Evolutionary conservation across 164 flowering plant genomes (phyloP), one percentile per base, ranked within the genome.

Genomic region (Sedum album): DNA sequence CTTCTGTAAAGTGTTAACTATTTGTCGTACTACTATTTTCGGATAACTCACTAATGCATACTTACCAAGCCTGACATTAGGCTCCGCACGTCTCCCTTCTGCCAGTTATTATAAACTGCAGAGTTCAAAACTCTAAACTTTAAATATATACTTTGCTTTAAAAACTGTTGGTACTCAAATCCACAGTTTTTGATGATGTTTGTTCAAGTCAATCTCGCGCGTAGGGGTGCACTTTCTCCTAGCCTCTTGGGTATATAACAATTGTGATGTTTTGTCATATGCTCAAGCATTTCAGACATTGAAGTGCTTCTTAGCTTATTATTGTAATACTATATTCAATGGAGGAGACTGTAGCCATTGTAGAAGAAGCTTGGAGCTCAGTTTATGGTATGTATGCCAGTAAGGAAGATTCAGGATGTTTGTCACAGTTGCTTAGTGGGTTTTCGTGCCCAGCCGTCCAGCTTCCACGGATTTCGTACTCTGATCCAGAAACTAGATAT

Each of bases 211-310:
- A 53, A 21, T 53, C 60, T 21, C 13, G 7, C 48, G 57, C 25
- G 6, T 21, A 49, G 26, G 5, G 15, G 35, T 57, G 33, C 20
- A 57, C 62, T 57, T 57, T 28, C 62, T 57, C 62, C 62, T 1
- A 28, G 33, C 33, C 18, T 57, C 15, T 28, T 57, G 62, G 62
- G 62, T 57, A 57, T 57, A 57, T 57, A 57, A 57, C 26, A 21
- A 9, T 11, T 17, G 11, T 4, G 9, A 10, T 25, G 31, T 55
- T 11, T 4, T 10, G 15, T 10, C 30, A 55, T 2, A 55, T 23
- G 61, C 61, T 14, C 61, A 55, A 55, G 61, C 62, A 57, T 57
- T 28, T 26, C 60, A 1, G 18, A 57, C 33, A 57, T 14, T 11
- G 2, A 9, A 57, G 33, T 57, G 62, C 62, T 57, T 57, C 33